A percentile compares a stretch with the other conserved stretches of the same genome.
Conservation (phyloP, 345 rosid species). For the Atalantia buxifolia region DNA sequence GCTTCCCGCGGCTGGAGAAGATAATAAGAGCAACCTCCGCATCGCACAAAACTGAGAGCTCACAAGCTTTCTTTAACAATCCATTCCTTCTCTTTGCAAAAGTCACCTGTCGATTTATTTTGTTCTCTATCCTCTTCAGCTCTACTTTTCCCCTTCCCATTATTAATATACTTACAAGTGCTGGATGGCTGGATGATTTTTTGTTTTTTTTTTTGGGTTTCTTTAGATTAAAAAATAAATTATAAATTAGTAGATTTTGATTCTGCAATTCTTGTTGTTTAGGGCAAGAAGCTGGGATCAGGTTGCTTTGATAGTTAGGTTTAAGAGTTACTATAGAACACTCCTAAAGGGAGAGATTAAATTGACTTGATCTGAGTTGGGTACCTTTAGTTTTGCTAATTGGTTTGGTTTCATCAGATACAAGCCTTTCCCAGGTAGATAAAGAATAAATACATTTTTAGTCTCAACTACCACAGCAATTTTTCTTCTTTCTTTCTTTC, state of each 20-base stretch:
- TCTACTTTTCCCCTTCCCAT: conserved; percentile 70
- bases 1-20: conserved; percentile 70
- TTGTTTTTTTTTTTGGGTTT: too few species aligned
- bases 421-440: not conserved
- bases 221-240: not conserved
- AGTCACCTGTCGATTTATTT: conserved; percentile 47
- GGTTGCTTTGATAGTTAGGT: not conserved
- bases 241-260: not conserved
- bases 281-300: conserved; percentile 22
- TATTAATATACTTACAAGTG: not conserved
- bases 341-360: not conserved
- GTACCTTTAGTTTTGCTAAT: not conserved
- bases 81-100: conserved; percentile 55
- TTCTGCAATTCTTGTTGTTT: conserved; percentile 3
- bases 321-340: not conserved
- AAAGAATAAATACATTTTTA: not conserved
- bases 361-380: not conserved
- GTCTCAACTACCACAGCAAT: not conserved
- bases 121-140: conserved; percentile 65
- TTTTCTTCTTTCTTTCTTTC: not conserved
- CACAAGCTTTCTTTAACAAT: conserved; percentile 47
- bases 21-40: conserved; percentile 58
- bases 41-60: conserved; percentile 47
- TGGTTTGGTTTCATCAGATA: not conserved
- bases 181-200: not conserved